Evolutionary conservation across 2,329 filamentous ascomycete species (phyloP).

Genomic region (Colletotrichum sp.): DNA sequence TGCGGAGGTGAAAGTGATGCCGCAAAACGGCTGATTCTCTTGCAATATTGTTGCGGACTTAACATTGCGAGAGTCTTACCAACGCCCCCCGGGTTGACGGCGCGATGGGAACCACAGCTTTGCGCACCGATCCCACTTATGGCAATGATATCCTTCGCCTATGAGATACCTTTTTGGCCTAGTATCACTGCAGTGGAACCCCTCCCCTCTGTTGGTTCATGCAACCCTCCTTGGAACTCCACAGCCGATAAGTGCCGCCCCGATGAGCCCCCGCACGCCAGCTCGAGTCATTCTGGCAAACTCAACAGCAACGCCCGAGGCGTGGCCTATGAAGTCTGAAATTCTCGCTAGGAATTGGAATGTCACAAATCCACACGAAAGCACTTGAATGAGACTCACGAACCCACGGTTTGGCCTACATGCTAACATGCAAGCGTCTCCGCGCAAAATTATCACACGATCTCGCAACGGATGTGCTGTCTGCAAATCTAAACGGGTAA

Average conservation of each 20-base stretch:
- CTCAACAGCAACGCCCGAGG: background rate
- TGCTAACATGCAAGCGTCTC: background rate
- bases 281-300: background rate
- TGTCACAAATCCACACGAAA: background rate
- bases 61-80: background rate
- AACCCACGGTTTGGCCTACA: background rate
- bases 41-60: background rate
- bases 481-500: conserved; percentile 6
- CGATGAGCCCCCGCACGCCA: background rate
- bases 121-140: background rate
- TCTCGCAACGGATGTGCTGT: conserved; percentile 9
- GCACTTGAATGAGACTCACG: too few relatives aligned
- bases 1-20: background rate
- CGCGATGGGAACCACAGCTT: background rate
- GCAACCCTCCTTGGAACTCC: background rate
- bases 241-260: background rate
- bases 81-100: background rate
- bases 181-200: background rate
- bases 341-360: background rate
- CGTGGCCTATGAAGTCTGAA: background rate
- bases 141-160: background rate
- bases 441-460: background rate
- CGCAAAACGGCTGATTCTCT: background rate
- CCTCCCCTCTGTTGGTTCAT: background rate
- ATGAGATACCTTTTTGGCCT: background rate